phyloP scores from a whole-genome alignment of 2,329 filamentous ascomycete genomes.

The Fusarium setosum region DNA sequence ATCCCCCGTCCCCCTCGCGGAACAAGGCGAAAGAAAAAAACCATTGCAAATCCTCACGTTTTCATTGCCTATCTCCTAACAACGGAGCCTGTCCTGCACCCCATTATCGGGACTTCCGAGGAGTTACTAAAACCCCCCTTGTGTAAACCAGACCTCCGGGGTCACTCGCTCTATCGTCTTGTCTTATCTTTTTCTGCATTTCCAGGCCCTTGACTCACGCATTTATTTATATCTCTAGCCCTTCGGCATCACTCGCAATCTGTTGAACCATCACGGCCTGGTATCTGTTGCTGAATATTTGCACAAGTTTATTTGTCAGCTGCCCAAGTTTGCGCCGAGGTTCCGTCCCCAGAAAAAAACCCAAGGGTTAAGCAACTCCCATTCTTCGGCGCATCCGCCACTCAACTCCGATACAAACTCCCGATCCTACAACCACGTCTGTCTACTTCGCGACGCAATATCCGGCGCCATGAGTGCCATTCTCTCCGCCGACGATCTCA shows the following conservation, averaged over 20 bases:
- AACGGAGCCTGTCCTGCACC: conserved; percentile 19
- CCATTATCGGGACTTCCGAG: conserved; percentile 32
- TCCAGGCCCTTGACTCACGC: neutral
- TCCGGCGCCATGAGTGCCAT: conserved; percentile 86
- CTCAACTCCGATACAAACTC: conserved; percentile 22
- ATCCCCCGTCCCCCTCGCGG: conserved; percentile 2
- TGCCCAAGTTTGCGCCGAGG: conserved; percentile 9
- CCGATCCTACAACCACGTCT: conserved; percentile 4
- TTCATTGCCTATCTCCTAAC: conserved; percentile 43
- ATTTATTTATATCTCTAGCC: neutral
- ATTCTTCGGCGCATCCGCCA: conserved; percentile 11
- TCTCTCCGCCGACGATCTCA: conserved; percentile 94
- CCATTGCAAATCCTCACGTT: conserved; percentile 49
- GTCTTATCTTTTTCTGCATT: conserved; percentile 7
- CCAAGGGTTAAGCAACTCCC: conserved; percentile 13
- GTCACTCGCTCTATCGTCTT: neutral
- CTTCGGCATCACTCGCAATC: neutral
- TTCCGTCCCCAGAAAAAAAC: conserved; percentile 14
- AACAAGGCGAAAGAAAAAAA: conserved; percentile 1
- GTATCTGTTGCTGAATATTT: conserved; percentile 5
- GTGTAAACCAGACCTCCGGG: conserved; percentile 3
- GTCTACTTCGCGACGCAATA: neutral
- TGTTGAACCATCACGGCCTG: neutral
- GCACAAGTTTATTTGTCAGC: conserved; percentile 40
- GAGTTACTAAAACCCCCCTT: conserved; percentile 30